A percentile compares a stretch with the other conserved stretches of the same genome.
These are phyloP conservation scores for Podila epigama DNA, from an alignment of 192 early-diverging fungal species.

Conservation along the genomic window DNA sequence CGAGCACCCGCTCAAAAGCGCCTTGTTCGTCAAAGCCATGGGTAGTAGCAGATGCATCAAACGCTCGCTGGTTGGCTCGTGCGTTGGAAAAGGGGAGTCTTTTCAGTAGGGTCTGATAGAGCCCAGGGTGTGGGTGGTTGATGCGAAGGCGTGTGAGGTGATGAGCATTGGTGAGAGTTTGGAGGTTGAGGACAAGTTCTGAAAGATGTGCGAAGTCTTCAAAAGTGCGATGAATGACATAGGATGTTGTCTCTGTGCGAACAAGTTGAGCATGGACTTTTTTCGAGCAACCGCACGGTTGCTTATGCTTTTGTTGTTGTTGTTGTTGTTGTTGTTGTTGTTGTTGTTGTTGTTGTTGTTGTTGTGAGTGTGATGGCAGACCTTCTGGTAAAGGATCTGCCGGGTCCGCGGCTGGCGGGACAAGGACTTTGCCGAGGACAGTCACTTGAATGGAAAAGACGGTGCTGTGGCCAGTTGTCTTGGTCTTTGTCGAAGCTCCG, in stretches of 20 bases:
- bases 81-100: conserved; percentile 23
- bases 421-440: conserved; percentile 32
- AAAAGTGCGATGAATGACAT: conserved; percentile 46
- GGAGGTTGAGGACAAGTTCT: conserved; percentile 27
- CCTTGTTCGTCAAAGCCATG: conserved; percentile 45
- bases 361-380: not conserved
- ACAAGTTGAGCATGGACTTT: conserved; percentile 20
- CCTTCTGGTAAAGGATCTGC: not conserved
- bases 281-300: not conserved
- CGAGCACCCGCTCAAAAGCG: conserved; percentile 33
- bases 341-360: not conserved
- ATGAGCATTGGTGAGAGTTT: not conserved
- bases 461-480: conserved; percentile 21
- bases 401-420: conserved; percentile 8
- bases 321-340: not conserved
- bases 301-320: not conserved
- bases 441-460: conserved; percentile 45
- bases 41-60: conserved; percentile 44
- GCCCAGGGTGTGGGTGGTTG: conserved; percentile 25
- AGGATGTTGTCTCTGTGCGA: conserved; percentile 33
- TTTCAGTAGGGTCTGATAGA: conserved; percentile 23
- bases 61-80: conserved; percentile 45
- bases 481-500: not conserved
- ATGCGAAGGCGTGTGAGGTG: conserved; percentile 14
- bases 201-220: conserved; percentile 39